A percentile compares a stretch with the other conserved stretches of the same genome.
Conservation (phyloP, 2,329 filamentous ascomycete species). For the Penicillium sp. region DNA sequence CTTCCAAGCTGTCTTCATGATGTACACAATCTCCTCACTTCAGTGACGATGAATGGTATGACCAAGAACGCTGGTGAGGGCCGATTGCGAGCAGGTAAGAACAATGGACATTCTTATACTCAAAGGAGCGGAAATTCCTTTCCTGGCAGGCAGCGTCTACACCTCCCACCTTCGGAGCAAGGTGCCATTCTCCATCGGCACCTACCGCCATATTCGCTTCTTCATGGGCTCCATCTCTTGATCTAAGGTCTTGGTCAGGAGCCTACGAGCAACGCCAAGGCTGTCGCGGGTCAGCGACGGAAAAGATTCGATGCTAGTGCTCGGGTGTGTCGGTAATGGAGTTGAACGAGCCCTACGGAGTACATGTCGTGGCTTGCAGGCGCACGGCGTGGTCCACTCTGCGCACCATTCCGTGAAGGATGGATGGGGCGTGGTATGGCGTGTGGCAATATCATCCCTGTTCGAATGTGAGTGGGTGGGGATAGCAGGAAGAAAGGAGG, state of each 20-base stretch:
- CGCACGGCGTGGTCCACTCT: constrained; percentile 6
- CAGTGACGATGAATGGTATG: not conserved
- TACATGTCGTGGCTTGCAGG: not conserved
- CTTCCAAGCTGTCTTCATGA: constrained; percentile 25
- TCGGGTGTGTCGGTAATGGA: not conserved
- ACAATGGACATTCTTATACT: not conserved
- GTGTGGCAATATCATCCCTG: not conserved
- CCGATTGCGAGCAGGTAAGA: not conserved
- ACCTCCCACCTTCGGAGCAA: not conserved
- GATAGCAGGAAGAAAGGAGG: not conserved
- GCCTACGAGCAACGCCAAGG: constrained; percentile 9
- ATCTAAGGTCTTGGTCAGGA: not conserved
- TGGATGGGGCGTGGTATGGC: not conserved
- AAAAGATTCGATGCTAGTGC: constrained; percentile 3
- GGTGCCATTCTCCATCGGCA: not conserved
- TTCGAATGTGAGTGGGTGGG: not conserved
- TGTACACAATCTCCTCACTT: not conserved
- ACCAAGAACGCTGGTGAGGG: not conserved
- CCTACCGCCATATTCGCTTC: not conserved
- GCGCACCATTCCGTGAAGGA: not conserved
- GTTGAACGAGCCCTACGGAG: not conserved
- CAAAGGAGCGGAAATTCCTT: not conserved
- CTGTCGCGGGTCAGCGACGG: constrained; percentile 8
- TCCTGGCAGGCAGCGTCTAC: not conserved
- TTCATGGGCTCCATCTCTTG: not conserved